Conservation (phyloP, 176 grass and related monocot species). For the Ananas comosus region DNA sequence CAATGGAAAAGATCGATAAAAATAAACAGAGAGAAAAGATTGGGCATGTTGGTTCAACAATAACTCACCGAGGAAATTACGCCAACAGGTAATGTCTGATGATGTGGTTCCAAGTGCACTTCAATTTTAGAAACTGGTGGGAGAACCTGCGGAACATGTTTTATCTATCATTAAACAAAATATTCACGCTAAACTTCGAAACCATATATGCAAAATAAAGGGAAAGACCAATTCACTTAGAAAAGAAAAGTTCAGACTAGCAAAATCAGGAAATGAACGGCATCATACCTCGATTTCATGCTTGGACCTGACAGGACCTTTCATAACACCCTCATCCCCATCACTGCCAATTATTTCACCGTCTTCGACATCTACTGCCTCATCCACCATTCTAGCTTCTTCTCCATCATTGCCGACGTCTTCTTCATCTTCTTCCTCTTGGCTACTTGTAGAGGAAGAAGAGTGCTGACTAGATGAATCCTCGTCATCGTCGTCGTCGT, state of each 20-base stretch:
- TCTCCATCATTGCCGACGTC: not conserved
- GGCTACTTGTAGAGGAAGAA: slow-evolving; percentile 14
- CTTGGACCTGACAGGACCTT: slow-evolving; percentile 35
- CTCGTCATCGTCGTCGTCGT: slow-evolving; percentile 3
- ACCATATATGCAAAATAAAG: not conserved
- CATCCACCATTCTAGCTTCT: slow-evolving; percentile 5
- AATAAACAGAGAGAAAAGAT: not conserved
- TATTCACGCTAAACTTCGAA: not conserved
- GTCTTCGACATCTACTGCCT: slow-evolving; percentile 52
- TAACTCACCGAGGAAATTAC: slow-evolving; percentile 62
- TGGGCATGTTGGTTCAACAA: not conserved
- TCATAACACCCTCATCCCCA: slow-evolving; percentile 32
- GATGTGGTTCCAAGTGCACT: slow-evolving; percentile 55
- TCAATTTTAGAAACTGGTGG: slow-evolving; percentile 72
- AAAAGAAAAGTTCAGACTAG: slow-evolving; percentile 5
- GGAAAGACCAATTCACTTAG: not conserved
- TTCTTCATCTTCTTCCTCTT: slow-evolving; percentile 17
- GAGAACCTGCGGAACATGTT: slow-evolving; percentile 43
- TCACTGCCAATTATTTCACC: slow-evolving; percentile 46
- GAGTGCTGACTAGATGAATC: slow-evolving; percentile 1
- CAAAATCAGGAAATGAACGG: not conserved
- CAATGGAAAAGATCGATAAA: not conserved
- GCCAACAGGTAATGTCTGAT: slow-evolving; percentile 68
- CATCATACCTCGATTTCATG: slow-evolving; percentile 47
- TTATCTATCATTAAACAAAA: slow-evolving; percentile 16